Evolutionary conservation across 768 basidiomycete genomes (phyloP).

Genomic region (Lactifluus subvellereus): DNA sequence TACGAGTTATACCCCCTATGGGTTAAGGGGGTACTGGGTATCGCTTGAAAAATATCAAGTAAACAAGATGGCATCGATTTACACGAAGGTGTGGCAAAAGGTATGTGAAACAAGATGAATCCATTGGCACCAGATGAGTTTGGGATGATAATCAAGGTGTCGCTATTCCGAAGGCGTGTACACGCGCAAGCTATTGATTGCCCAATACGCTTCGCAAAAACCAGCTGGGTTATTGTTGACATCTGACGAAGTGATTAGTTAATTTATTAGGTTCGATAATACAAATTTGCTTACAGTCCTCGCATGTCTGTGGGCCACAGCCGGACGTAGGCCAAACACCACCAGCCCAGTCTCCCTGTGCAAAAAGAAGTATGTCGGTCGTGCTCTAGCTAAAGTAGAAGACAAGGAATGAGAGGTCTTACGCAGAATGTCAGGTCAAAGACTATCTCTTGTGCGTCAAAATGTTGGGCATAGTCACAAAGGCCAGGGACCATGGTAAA

Average conservation of each 20-base stretch:
- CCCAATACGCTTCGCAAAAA: slow-evolving; percentile 66
- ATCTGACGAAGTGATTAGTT: slow-evolving; percentile 31
- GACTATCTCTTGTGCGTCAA: slow-evolving; percentile 46
- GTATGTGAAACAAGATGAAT: background rate
- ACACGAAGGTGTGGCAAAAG: too few relatives aligned
- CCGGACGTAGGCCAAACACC: slow-evolving; percentile 23
- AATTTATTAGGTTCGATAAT: background rate
- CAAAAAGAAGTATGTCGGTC: background rate
- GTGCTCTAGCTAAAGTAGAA: slow-evolving; percentile 1
- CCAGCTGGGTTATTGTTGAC: slow-evolving; percentile 54
- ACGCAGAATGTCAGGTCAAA: slow-evolving; percentile 63
- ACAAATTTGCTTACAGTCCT: slow-evolving; percentile 39
- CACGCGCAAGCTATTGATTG: slow-evolving; percentile 53
- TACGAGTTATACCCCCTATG: too few relatives aligned
- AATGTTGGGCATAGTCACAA: slow-evolving; percentile 50
- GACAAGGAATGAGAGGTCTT: slow-evolving; percentile 23
- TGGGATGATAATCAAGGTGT: background rate
- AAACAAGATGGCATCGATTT: background rate
- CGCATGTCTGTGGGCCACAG: slow-evolving; percentile 39
- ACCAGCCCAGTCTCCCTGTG: slow-evolving; percentile 23
- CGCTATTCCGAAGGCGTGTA: slow-evolving; percentile 34
- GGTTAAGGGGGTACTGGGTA: too few relatives aligned
- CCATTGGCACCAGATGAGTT: background rate
- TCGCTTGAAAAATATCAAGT: background rate
- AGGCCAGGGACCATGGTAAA: slow-evolving; percentile 38